A percentile compares a stretch with the other conserved stretches of the same genome.
These are phyloP conservation scores for Ananas comosus DNA, from an alignment of 176 grass and related monocot genomes.

Conservation along the genomic window DNA sequence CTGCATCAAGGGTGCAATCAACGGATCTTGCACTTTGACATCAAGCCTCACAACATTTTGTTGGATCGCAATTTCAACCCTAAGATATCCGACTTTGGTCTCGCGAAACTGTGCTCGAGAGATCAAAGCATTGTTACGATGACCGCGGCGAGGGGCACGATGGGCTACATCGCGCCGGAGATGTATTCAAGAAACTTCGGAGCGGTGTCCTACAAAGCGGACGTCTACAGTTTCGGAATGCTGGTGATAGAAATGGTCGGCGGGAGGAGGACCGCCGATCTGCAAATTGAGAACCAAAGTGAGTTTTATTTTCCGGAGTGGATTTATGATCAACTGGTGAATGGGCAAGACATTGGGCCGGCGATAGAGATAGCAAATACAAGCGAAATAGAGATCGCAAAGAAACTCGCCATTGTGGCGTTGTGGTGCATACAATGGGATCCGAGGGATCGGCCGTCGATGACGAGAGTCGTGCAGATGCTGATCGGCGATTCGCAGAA, in stretches of 20 bases:
- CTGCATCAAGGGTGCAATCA: slow-evolving; percentile 8
- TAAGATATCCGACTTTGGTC: slow-evolving; percentile 7
- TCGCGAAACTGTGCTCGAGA: slow-evolving; percentile 3
- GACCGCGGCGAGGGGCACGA: slow-evolving; percentile 7
- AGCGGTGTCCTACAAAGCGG: background rate
- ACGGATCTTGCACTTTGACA: slow-evolving; percentile 11
- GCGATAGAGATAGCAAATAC: background rate
- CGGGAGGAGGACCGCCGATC: slow-evolving; percentile 1
- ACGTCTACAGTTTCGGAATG: slow-evolving; percentile 10
- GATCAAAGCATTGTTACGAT: slow-evolving; percentile 7
- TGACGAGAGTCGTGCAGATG: slow-evolving; percentile 29
- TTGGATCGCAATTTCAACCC: slow-evolving; percentile 1
- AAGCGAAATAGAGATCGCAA: background rate
- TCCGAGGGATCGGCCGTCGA: slow-evolving; percentile 19
- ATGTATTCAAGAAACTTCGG: slow-evolving; percentile 12
- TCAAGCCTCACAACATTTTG: slow-evolving; percentile 1
- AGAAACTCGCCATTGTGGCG: slow-evolving; percentile 1
- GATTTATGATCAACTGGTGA: background rate
- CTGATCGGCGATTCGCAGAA: slow-evolving; percentile 2
- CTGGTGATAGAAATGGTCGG: slow-evolving; percentile 8
- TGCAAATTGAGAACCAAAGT: background rate
- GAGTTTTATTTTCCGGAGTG: slow-evolving; percentile 8
- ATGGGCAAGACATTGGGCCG: background rate
- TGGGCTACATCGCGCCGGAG: slow-evolving; percentile 8
- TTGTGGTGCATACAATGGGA: slow-evolving; percentile 28